Conservation (phyloP, 176 grass and related monocot species). For the Bromus sterilis region DNA sequence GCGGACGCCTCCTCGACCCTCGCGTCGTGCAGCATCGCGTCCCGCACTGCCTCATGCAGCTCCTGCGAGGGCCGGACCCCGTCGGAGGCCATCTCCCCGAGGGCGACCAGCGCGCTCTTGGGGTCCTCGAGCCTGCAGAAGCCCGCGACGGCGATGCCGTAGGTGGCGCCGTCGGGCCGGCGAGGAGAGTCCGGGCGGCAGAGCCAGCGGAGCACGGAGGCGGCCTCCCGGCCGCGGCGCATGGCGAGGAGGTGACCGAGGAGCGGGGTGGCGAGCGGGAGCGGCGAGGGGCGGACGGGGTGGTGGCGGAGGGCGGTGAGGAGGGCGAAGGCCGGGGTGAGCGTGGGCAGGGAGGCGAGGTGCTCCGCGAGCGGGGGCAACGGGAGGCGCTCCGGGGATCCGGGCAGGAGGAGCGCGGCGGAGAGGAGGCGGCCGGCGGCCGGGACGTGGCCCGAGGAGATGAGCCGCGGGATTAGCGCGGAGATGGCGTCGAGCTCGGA, state of each 20-base stretch:
- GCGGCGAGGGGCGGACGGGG: slow-evolving; percentile 26
- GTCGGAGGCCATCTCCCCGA: slow-evolving; percentile 25
- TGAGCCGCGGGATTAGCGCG: slow-evolving; percentile 29
- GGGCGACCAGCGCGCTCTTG: slow-evolving; percentile 20
- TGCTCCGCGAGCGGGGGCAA: slow-evolving; percentile 21
- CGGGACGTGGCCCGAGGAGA: slow-evolving; percentile 20
- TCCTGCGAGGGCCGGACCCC: background rate
- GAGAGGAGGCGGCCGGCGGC: slow-evolving; percentile 42
- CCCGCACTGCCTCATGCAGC: slow-evolving; percentile 30
- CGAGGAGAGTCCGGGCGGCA: slow-evolving; percentile 41
- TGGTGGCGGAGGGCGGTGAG: slow-evolving; percentile 42
- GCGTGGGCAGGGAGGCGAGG: slow-evolving; percentile 42
- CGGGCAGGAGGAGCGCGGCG: slow-evolving; percentile 32
- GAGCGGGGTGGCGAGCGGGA: slow-evolving; percentile 35
- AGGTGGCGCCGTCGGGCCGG: slow-evolving; percentile 28
- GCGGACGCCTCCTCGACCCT: slow-evolving; percentile 40
- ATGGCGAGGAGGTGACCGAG: slow-evolving; percentile 27
- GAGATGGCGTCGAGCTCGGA: slow-evolving; percentile 28
- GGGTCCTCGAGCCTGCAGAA: slow-evolving; percentile 39
- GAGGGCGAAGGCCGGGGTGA: slow-evolving; percentile 36
- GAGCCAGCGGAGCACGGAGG: slow-evolving; percentile 44
- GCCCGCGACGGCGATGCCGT: slow-evolving; percentile 16
- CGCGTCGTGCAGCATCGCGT: slow-evolving; percentile 35
- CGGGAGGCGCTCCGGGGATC: slow-evolving; percentile 26
- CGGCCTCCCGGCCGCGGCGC: slow-evolving; percentile 26